A percentile compares a stretch with the other conserved stretches of the same genome.
Evolutionary conservation across 768 basidiomycete genomes (phyloP).

Genomic region (Naganishia vaughanmartiniae): DNA sequence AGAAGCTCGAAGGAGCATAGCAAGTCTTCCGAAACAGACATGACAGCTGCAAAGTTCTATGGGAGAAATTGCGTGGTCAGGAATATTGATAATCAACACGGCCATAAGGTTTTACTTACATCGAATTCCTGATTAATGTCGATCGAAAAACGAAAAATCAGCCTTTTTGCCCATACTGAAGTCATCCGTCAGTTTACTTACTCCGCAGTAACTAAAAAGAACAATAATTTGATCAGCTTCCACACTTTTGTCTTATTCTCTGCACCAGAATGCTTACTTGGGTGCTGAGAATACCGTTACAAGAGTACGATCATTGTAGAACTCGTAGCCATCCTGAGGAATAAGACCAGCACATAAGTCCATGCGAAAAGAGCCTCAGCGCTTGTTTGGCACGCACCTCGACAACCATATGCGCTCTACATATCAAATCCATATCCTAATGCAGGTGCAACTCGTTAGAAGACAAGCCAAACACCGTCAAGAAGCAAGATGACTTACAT

Average conservation of each 20-base stretch:
- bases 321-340: slow-evolving; percentile 73
- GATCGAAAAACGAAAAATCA: slow-evolving; percentile 20
- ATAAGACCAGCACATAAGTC: neutral
- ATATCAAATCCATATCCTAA: slow-evolving; percentile 94
- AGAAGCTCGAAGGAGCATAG: slow-evolving; percentile 96
- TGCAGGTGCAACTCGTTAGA: neutral
- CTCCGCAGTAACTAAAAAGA: slow-evolving; percentile 51
- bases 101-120: slow-evolving; percentile 4
- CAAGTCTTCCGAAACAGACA: slow-evolving; percentile 92
- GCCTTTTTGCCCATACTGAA: slow-evolving; percentile 32
- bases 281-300: slow-evolving; percentile 99
- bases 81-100: neutral
- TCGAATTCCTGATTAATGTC: slow-evolving; percentile 69
- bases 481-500: slow-evolving; percentile 42
- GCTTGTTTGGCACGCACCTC: slow-evolving; percentile 44
- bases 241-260: neutral
- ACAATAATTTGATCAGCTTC: neutral
- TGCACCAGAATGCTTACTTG: slow-evolving; percentile 64
- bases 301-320: slow-evolving; percentile 97
- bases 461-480: neutral
- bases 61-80: neutral
- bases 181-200: slow-evolving; percentile 39
- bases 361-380: neutral
- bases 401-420: slow-evolving; percentile 99
- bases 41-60: slow-evolving; percentile 53